Percentiles rank a stretch among this genome's conserved stretches.
phyloP scores from a whole-genome alignment of 331 rosid species.

The Pyracantha coccinea region DNA sequence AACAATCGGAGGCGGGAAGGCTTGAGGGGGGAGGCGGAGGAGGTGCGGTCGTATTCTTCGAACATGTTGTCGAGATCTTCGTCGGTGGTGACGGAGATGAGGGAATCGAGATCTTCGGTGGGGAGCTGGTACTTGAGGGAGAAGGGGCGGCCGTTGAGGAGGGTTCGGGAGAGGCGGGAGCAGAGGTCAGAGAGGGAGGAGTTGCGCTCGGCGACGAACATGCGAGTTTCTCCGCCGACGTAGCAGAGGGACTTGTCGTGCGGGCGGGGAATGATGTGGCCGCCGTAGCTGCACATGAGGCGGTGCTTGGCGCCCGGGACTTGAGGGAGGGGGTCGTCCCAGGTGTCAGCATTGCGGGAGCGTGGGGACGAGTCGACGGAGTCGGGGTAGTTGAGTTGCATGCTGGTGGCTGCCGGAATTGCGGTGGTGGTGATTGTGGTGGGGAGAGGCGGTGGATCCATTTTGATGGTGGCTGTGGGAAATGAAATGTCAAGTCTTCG shows the following conservation, averaged over 20 bases:
- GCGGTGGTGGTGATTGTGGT: constrained; percentile 12
- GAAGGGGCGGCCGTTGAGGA: constrained; percentile 73
- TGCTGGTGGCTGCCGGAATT: background rate
- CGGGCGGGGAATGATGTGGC: constrained; percentile 95
- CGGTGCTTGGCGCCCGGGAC: constrained; percentile 78
- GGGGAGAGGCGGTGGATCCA: constrained; percentile 38
- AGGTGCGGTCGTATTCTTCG: constrained; percentile 74
- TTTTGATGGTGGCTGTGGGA: background rate
- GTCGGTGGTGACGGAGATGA: constrained; percentile 64
- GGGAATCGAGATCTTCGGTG: constrained; percentile 69
- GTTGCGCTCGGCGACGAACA: constrained; percentile 61
- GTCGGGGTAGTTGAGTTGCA: constrained; percentile 39
- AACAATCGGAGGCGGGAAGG: constrained; percentile 70
- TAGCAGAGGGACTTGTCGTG: constrained; percentile 85
- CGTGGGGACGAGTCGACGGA: constrained; percentile 47
- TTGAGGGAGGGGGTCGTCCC: constrained; percentile 39
- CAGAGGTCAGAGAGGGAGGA: constrained; percentile 60
- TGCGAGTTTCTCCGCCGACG: constrained; percentile 85
- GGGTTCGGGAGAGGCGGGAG: constrained; percentile 51
- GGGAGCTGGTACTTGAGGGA: constrained; percentile 86
- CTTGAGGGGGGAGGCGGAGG: constrained; percentile 25
- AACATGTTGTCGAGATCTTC: constrained; percentile 95
- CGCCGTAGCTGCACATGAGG: constrained; percentile 95
- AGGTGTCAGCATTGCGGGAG: constrained; percentile 43
- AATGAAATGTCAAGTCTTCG: background rate